Evolutionary conservation across 768 basidiomycete species (phyloP).

Genomic region (Royoungia palumana): DNA sequence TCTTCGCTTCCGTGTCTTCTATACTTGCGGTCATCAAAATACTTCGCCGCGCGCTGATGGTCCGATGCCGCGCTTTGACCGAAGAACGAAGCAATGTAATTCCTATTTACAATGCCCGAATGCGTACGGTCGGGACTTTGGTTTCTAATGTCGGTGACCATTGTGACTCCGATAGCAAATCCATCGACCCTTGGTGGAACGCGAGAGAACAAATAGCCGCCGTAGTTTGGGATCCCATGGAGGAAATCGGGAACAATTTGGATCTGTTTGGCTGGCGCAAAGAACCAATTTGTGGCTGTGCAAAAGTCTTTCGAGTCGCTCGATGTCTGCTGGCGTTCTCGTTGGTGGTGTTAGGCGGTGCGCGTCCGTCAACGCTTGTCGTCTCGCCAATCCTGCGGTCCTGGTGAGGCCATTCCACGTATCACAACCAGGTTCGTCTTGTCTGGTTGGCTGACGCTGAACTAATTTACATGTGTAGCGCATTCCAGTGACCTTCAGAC

Average conservation of each 20-base stretch:
- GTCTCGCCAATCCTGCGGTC: slow-evolving; percentile 4
- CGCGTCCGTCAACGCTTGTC: not conserved
- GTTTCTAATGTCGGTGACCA: no score
- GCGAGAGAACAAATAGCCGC: not conserved
- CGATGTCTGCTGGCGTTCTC: slow-evolving; percentile 17
- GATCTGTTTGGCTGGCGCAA: slow-evolving; percentile 3
- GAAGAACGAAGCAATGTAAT: no score
- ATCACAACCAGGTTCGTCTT: slow-evolving; percentile 23
- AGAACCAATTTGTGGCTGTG: not conserved
- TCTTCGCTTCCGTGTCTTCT: not conserved
- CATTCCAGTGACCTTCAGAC: slow-evolving; percentile 6
- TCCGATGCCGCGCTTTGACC: no score
- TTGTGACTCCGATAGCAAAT: no score
- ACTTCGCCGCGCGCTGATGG: no score
- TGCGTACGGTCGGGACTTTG: no score
- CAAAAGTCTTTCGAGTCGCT: not conserved
- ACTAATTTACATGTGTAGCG: slow-evolving; percentile 12
- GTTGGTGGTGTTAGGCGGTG: slow-evolving; percentile 11
- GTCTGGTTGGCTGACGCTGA: not conserved
- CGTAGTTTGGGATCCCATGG: no score
- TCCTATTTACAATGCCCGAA: no score
- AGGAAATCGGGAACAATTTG: slow-evolving; percentile 7
- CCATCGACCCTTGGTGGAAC: no score
- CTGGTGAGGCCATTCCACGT: slow-evolving; percentile 15
- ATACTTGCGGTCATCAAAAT: not conserved